Conservation (phyloP, 257 asterid genomes). For the Dorcoceras hygrometricum region DNA sequence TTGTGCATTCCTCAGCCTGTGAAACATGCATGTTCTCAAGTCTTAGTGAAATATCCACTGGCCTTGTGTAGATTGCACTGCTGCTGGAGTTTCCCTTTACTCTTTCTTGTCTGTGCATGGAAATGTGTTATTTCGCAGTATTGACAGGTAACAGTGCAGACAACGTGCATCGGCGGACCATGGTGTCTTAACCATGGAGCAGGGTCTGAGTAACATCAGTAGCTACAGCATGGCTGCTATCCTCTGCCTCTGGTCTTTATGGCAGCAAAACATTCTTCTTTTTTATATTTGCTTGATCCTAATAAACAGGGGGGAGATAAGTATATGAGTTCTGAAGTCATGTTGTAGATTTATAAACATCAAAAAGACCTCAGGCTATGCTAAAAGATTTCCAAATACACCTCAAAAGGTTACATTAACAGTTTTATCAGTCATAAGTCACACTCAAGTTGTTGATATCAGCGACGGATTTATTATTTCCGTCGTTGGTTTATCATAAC, state of each 20-base stretch:
- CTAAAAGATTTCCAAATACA: no score
- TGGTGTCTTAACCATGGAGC: slow-evolving; percentile 28
- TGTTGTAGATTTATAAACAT: background rate
- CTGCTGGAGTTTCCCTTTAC: slow-evolving; percentile 44
- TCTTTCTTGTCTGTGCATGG: slow-evolving; percentile 56
- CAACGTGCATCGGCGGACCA: no score
- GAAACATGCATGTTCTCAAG: slow-evolving; percentile 36
- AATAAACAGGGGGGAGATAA: slow-evolving; percentile 12
- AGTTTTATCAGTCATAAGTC: no score
- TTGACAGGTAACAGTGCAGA: slow-evolving; percentile 34
- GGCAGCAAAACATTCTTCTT: slow-evolving; percentile 58
- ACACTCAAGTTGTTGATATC: no score
- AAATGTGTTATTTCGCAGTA: no score
- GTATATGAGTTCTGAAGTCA: background rate
- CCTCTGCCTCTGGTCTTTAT: slow-evolving; percentile 42
- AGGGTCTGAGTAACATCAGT: slow-evolving; percentile 33
- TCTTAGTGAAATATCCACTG: slow-evolving; percentile 35
- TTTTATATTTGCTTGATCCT: slow-evolving; percentile 67
- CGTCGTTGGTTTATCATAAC: no score
- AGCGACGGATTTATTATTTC: no score
- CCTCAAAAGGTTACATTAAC: background rate
- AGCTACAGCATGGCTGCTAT: slow-evolving; percentile 32
- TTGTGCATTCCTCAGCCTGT: slow-evolving; percentile 37
- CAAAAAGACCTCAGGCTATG: background rate
- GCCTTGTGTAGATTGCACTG: slow-evolving; percentile 32